Evolutionary conservation across 176 grass and related monocot genomes (phyloP).

Genomic region (Raddia guianensis): DNA sequence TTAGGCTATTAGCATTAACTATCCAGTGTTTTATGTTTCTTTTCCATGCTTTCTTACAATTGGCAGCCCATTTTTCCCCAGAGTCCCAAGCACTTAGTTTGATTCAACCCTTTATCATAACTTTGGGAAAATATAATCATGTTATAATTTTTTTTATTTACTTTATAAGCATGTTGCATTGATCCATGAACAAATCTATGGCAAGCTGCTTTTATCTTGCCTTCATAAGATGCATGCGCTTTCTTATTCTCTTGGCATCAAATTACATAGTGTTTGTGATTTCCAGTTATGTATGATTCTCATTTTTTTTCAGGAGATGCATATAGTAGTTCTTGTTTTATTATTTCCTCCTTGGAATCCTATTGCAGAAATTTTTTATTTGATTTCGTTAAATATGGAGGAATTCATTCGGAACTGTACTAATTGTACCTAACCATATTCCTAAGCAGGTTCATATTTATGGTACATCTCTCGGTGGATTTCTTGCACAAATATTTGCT

Average conservation of each 20-base stretch:
- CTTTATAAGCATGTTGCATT: background rate
- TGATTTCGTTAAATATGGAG: background rate
- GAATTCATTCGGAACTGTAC: background rate
- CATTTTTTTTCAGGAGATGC: slow-evolving; percentile 8
- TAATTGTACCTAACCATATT: slow-evolving; percentile 8
- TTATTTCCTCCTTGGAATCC: slow-evolving; percentile 24
- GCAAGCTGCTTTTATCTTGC: slow-evolving; percentile 1
- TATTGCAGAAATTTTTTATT: slow-evolving; percentile 8
- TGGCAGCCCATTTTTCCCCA: background rate
- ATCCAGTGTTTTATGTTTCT: background rate
- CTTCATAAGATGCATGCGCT: background rate
- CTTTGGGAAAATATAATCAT: background rate
- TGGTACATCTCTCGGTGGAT: slow-evolving; percentile 99
- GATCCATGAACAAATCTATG: background rate
- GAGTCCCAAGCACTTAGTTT: slow-evolving; percentile 15
- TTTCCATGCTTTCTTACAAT: background rate
- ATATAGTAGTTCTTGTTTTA: background rate
- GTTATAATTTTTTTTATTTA: background rate
- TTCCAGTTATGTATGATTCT: slow-evolving; percentile 9
- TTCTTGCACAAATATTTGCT: slow-evolving; percentile 93
- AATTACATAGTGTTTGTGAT: background rate
- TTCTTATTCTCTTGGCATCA: background rate
- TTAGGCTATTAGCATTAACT: background rate
- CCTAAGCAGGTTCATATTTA: slow-evolving; percentile 86
- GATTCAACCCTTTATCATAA: background rate